Percentiles rank a stretch among this genome's conserved stretches.
Conservation (phyloP, 78 protist genomes). For the Chrysochromulina tobinii region DNA sequence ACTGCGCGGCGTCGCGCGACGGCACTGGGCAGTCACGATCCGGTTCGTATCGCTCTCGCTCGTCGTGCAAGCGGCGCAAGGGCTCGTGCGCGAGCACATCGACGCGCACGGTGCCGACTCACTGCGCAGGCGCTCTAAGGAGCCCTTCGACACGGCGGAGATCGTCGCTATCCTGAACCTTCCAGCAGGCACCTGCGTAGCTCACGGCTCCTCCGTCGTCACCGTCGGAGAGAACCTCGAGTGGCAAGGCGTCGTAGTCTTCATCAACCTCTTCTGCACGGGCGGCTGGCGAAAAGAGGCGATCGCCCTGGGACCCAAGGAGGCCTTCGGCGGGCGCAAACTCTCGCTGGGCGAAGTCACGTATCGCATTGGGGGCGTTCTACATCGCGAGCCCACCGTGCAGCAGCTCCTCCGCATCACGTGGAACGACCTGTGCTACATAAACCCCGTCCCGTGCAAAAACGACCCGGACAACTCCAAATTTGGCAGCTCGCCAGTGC, state of each 20-base stretch:
- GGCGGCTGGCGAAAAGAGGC: not conserved
- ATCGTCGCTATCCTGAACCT: not conserved
- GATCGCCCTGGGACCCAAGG: not conserved
- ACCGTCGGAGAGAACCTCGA: not conserved
- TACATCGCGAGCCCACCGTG: not conserved
- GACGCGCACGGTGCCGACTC: not conserved
- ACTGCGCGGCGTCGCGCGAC: not conserved
- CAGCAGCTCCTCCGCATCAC: not conserved
- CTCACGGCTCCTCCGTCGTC: not conserved
- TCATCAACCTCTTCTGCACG: not conserved
- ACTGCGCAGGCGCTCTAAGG: not conserved
- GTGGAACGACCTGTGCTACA: not conserved
- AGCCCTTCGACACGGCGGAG: not conserved
- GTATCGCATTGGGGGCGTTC: not conserved
- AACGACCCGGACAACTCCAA: not conserved
- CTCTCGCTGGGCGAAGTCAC: not conserved
- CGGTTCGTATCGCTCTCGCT: not conserved
- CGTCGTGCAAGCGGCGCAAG: not conserved
- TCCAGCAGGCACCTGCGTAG: too few relatives aligned
- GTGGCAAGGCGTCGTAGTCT: not conserved
- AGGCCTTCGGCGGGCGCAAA: not conserved
- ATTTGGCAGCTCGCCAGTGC: not conserved
- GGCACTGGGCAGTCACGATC: not conserved
- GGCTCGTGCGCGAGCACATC: not conserved
- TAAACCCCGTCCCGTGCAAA: not conserved